Evolutionary conservation across 2,329 filamentous ascomycete genomes (phyloP).

Genomic region (Phialophora expanda): DNA sequence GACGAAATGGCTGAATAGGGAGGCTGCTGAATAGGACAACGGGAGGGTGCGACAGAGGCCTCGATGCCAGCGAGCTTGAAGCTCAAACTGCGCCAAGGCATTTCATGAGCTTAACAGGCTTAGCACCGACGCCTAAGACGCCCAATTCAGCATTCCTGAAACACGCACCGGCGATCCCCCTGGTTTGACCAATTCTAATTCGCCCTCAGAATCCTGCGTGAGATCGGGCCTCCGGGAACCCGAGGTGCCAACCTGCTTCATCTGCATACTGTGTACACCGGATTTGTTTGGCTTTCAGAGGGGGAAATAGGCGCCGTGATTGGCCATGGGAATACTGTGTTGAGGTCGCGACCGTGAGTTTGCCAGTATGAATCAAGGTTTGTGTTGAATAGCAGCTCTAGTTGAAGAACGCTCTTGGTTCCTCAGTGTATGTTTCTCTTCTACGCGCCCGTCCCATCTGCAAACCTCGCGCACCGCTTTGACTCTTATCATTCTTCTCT

Average conservation of each 20-base stretch:
- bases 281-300: neutral
- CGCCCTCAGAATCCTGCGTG: neutral
- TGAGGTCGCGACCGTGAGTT: conserved; percentile 10
- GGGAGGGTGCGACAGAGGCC: conserved; percentile 21
- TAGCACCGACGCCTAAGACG: neutral
- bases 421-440: conserved; percentile 2
- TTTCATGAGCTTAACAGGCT: neutral
- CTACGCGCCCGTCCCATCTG: conserved; percentile 7
- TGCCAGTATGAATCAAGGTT: neutral
- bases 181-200: conserved; percentile 1
- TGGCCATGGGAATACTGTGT: neutral
- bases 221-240: neutral
- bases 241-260: neutral
- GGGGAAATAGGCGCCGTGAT: neutral
- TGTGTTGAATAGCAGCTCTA: conserved; percentile 4
- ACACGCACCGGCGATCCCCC: conserved; percentile 13
- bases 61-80: conserved; percentile 1
- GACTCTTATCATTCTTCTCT: neutral
- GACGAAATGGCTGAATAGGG: conserved; percentile 18
- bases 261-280: too few species aligned
- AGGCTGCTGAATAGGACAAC: conserved; percentile 20
- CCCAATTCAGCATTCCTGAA: conserved; percentile 14
- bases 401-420: neutral
- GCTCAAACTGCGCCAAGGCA: conserved; percentile 20
- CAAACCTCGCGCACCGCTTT: neutral